A percentile compares a stretch with the other conserved stretches of the same genome.
Conservation (phyloP, 768 basidiomycete genomes). For the Daedalea quercina region DNA sequence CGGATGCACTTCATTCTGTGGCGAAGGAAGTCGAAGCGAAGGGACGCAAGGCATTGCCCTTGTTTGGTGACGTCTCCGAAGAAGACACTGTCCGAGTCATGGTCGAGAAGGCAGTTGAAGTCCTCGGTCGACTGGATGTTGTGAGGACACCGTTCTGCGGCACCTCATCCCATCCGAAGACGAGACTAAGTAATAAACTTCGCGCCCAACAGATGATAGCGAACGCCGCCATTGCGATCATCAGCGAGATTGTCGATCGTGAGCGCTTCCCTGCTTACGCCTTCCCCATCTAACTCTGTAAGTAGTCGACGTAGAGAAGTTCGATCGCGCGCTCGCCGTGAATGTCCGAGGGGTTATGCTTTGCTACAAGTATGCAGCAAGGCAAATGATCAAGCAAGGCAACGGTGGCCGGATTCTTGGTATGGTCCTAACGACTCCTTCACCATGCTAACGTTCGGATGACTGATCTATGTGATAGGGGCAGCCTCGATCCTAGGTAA, state of each 20-base stretch:
- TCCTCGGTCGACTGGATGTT: slow-evolving; percentile 39
- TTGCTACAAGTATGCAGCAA: slow-evolving; percentile 33
- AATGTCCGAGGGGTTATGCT: slow-evolving; percentile 30
- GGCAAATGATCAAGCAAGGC: slow-evolving; percentile 35
- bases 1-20: slow-evolving; percentile 9
- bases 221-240: slow-evolving; percentile 18
- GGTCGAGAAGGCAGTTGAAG: slow-evolving; percentile 23
- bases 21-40: slow-evolving; percentile 12
- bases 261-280: not conserved
- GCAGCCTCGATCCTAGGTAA: slow-evolving; percentile 12
- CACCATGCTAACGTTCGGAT: not conserved
- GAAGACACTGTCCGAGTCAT: slow-evolving; percentile 36
- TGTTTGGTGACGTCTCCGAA: slow-evolving; percentile 33
- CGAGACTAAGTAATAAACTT: slow-evolving; percentile 40
- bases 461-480: slow-evolving; percentile 4
- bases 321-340: slow-evolving; percentile 17
- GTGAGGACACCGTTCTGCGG: slow-evolving; percentile 29
- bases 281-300: slow-evolving; percentile 14
- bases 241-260: slow-evolving; percentile 8
- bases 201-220: slow-evolving; percentile 18
- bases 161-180: slow-evolving; percentile 25
- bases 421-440: not conserved
- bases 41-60: slow-evolving; percentile 18
- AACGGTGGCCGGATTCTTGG: slow-evolving; percentile 35
- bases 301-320: slow-evolving; percentile 19